These are phyloP conservation scores for Mesostigma viride DNA, from an alignment of 139 green algal species.

Conservation along the genomic window DNA sequence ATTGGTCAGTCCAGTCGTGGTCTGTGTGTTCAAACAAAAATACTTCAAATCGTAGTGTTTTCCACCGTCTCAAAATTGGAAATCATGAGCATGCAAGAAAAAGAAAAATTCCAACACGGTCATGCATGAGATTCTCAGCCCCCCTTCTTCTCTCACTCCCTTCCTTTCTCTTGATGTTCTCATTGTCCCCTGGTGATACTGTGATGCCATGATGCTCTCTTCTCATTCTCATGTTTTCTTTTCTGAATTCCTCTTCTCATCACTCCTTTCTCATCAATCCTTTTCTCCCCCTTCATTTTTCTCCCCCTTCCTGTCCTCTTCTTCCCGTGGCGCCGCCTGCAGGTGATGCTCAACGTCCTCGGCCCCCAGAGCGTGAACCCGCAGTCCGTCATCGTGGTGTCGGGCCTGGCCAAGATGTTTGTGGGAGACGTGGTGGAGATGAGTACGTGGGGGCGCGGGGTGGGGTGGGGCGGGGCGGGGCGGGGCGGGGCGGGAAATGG, in stretches of 20 bases:
- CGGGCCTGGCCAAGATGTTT: constrained; percentile 34
- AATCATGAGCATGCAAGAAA: too few species aligned
- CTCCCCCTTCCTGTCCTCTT: background rate
- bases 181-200: background rate
- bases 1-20: background rate
- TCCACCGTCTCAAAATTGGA: too few species aligned
- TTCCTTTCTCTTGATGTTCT: background rate
- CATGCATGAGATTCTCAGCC: background rate
- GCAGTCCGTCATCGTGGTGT: constrained; percentile 31
- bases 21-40: background rate
- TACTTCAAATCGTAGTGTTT: background rate
- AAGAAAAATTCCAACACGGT: too few species aligned
- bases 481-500: too few species aligned
- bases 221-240: too few species aligned
- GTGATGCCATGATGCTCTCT: too few species aligned
- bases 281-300: background rate
- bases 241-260: too few species aligned
- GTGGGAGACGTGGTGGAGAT: constrained; percentile 33
- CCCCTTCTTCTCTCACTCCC: background rate
- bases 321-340: background rate
- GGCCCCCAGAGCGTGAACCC: constrained; percentile 13
- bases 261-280: background rate
- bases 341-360: constrained; percentile 25
- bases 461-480: too few species aligned
- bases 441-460: too few species aligned